phyloP scores from a whole-genome alignment of 2,329 filamentous ascomycete species.

The Fusarium nanum region DNA sequence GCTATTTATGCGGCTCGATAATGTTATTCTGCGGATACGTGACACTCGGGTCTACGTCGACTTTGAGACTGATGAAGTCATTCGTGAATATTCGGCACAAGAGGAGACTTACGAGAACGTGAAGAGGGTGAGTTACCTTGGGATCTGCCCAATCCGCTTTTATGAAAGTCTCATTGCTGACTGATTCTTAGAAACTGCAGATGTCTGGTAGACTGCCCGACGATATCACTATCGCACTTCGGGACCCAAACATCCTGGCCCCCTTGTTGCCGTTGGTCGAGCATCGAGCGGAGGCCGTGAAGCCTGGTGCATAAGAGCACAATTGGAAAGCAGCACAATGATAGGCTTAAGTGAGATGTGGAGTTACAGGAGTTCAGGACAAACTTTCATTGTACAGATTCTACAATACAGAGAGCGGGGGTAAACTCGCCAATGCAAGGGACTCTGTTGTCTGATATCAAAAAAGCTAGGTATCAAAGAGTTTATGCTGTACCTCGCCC shows the following conservation, averaged over 20 bases:
- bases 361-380: conserved; percentile 35
- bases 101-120: conserved; percentile 85
- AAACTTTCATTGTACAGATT: conserved; percentile 14
- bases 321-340: background rate
- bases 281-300: conserved; percentile 67
- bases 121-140: conserved; percentile 67
- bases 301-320: conserved; percentile 23
- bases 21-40: conserved; percentile 85
- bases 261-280: conserved; percentile 78
- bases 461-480: conserved; percentile 23
- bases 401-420: conserved; percentile 6
- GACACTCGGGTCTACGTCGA: conserved; percentile 95
- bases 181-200: conserved; percentile 57
- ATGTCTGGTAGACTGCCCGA: conserved; percentile 68
- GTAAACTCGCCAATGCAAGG: conserved; percentile 18
- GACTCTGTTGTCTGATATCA: conserved; percentile 37
- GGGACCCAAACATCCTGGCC: conserved; percentile 82
- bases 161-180: background rate
- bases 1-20: conserved; percentile 93
- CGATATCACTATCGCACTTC: conserved; percentile 79
- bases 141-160: background rate
- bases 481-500: conserved; percentile 12
- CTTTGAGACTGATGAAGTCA: conserved; percentile 80
- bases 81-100: conserved; percentile 89
- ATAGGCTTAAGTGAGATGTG: background rate